Evolutionary conservation across 208 protist genomes (phyloP).

Genomic region (Borovskyia barvae): DNA sequence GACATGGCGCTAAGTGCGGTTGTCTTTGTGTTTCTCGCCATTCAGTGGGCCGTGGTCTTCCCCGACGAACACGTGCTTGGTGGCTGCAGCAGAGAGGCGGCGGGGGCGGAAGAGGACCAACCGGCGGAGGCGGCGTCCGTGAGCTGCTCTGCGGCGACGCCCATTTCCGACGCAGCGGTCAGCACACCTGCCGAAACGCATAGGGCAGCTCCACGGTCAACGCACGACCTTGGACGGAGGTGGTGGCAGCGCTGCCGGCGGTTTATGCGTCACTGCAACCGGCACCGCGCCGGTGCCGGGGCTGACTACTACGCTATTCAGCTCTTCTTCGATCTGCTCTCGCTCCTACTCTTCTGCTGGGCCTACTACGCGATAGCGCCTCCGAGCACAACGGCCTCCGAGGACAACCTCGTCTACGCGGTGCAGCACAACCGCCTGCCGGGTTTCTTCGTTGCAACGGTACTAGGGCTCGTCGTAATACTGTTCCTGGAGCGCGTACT

Average conservation of each 20-base stretch:
- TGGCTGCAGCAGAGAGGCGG: neutral
- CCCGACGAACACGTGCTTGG: conserved; percentile 10
- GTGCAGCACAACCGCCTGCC: conserved; percentile 70
- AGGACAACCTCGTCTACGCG: conserved; percentile 49
- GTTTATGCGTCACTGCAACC: conserved; percentile 8
- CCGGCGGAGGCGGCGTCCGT: too few relatives aligned
- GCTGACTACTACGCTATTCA: conserved; percentile 52
- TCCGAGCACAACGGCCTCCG: conserved; percentile 9
- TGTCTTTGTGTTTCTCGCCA: conserved; percentile 1
- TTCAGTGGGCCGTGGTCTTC: conserved; percentile 21
- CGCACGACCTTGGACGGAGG: too few relatives aligned
- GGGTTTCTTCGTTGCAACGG: conserved; percentile 58
- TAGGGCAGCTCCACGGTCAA: neutral
- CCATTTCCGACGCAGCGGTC: neutral
- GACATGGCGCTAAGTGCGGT: conserved; percentile 14
- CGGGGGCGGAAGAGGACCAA: neutral
- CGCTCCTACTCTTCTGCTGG: conserved; percentile 41
- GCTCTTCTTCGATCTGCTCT: conserved; percentile 38
- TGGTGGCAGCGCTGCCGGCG: neutral
- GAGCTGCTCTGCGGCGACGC: too few relatives aligned
- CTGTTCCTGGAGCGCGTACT: conserved; percentile 61
- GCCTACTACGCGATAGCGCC: conserved; percentile 55
- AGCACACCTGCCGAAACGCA: neutral
- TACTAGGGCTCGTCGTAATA: conserved; percentile 50
- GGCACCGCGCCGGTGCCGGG: conserved; percentile 43